phyloP scores from a whole-genome alignment of 768 basidiomycete genomes.

The Hygrophorus pudorinus region DNA sequence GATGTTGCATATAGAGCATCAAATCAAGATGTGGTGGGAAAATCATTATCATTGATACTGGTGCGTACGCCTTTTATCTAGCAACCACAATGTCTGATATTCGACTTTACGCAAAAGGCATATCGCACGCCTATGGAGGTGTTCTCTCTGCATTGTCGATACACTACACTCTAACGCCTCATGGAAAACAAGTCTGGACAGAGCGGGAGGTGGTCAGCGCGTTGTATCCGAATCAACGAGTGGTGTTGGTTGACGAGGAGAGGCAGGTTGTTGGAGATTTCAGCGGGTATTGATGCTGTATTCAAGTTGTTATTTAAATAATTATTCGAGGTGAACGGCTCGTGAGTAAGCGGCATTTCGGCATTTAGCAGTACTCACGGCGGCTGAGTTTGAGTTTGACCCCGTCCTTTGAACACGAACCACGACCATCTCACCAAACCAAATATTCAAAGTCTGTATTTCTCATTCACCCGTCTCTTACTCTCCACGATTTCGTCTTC shows the following conservation, averaged over 20 bases:
- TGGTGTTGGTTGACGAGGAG: conserved; percentile 39
- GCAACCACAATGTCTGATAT: neutral
- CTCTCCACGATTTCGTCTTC: conserved; percentile 59
- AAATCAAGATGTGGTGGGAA: conserved; percentile 84
- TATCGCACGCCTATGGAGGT: conserved; percentile 94
- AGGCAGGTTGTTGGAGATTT: conserved; percentile 25
- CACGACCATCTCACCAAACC: conserved; percentile 2
- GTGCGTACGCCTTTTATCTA: conserved; percentile 21
- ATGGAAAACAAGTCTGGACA: conserved; percentile 31
- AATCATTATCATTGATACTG: conserved; percentile 94
- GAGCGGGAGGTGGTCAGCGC: conserved; percentile 62
- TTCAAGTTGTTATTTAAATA: no score
- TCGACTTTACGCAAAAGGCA: conserved; percentile 37
- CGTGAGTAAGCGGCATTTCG: neutral
- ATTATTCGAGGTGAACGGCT: no score
- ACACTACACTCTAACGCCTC: conserved; percentile 72
- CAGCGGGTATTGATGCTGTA: neutral
- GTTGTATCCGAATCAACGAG: conserved; percentile 44
- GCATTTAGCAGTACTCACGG: neutral
- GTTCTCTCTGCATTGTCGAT: conserved; percentile 82
- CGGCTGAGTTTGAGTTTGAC: neutral
- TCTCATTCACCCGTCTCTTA: conserved; percentile 10
- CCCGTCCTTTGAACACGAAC: conserved; percentile 1
- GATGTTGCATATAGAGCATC: conserved; percentile 42
- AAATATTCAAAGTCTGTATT: neutral